A percentile compares a stretch with the other conserved stretches of the same genome.
These are phyloP conservation scores for Candida michaelii DNA, from an alignment of 805 yeast species.

Conservation along the genomic window DNA sequence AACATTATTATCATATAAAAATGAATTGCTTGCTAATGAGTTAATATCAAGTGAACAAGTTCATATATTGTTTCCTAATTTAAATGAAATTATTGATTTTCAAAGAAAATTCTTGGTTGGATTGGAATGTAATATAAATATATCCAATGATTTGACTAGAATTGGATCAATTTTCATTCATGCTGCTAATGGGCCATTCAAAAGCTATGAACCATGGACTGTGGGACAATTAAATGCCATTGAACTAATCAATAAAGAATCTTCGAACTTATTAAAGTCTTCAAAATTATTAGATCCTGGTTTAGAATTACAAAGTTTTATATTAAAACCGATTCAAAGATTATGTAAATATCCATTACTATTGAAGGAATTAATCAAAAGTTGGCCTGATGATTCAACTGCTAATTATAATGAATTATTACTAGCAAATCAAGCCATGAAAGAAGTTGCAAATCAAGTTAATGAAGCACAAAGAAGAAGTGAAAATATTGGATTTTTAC, in stretches of 20 bases:
- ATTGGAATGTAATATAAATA: constrained; percentile 79
- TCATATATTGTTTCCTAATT: constrained; percentile 80
- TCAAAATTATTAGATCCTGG: constrained; percentile 72
- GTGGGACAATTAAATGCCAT: constrained; percentile 85
- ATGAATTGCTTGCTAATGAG: constrained; percentile 64
- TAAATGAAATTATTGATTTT: constrained; percentile 81
- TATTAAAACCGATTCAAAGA: constrained; percentile 93
- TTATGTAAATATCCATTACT: constrained; percentile 92
- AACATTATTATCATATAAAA: constrained; percentile 62
- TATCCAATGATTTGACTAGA: constrained; percentile 73
- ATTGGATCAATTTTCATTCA: constrained; percentile 87
- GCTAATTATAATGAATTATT: constrained; percentile 58
- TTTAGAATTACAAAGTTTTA: constrained; percentile 83
- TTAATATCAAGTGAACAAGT: constrained; percentile 75
- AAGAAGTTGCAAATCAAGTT: constrained; percentile 80
- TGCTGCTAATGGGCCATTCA: constrained; percentile 76
- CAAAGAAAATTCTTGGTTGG: constrained; percentile 89
- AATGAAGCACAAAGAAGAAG: constrained; percentile 93
- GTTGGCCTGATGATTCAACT: constrained; percentile 25
- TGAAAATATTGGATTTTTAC: constrained; percentile 74
- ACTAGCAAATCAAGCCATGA: constrained; percentile 69
- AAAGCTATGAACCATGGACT: constrained; percentile 92
- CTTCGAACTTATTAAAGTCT: constrained; percentile 52
- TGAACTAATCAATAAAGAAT: constrained; percentile 70
- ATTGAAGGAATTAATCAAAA: constrained; percentile 72